Conservation (phyloP, 176 grass and related monocot genomes). For the Triticum timopheevii region DNA sequence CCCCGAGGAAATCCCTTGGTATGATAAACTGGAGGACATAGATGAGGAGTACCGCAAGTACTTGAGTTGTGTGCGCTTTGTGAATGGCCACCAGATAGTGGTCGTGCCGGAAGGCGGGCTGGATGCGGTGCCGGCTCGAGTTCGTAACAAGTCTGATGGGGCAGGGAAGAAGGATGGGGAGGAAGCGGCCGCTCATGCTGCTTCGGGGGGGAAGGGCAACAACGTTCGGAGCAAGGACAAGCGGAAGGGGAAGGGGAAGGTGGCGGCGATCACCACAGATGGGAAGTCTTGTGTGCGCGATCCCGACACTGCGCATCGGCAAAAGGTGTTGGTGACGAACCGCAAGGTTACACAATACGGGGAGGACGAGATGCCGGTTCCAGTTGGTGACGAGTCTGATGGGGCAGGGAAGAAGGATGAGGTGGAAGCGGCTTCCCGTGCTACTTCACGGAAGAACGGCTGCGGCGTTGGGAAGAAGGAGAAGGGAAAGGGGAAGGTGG, state of each 20-base stretch:
- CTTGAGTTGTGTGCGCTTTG: conserved; percentile 22
- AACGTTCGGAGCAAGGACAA: neutral
- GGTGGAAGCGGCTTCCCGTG: neutral
- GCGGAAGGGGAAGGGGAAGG: no score
- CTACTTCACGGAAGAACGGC: neutral
- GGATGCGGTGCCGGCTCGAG: neutral
- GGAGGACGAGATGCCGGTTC: no score
- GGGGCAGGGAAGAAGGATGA: neutral
- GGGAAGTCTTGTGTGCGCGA: no score
- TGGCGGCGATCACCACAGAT: no score
- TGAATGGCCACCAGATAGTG: conserved; percentile 19
- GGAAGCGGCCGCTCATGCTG: neutral
- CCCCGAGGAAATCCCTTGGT: neutral
- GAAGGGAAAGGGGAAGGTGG: neutral
- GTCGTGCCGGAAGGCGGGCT: neutral
- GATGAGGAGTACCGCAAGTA: conserved; percentile 52
- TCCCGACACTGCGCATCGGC: no score
- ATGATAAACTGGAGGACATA: neutral
- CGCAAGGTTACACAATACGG: no score
- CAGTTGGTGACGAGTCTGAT: neutral
- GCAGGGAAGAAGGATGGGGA: conserved; percentile 1
- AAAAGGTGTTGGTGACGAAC: no score
- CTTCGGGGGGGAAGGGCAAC: neutral
- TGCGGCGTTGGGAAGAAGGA: neutral
- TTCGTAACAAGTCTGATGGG: neutral